phyloP scores from a whole-genome alignment of 139 green algal species.

The Asterochloris sp. region DNA sequence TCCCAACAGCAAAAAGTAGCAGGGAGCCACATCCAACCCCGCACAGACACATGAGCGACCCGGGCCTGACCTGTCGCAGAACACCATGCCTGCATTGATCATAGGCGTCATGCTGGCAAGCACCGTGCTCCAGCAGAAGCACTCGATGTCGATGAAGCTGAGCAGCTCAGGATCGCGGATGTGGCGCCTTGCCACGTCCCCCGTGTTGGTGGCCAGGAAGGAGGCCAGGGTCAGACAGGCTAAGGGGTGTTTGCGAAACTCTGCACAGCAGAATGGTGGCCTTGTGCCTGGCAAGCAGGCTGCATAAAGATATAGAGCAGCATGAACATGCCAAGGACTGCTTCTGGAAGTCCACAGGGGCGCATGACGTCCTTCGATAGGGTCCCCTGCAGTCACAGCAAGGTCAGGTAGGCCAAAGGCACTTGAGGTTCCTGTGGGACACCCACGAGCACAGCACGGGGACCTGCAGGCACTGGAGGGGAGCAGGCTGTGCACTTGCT shows the following conservation, averaged over 20 bases:
- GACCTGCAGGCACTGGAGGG: no score
- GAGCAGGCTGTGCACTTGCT: no score
- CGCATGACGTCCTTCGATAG: no score
- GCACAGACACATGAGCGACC: no score
- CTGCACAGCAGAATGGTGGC: neutral
- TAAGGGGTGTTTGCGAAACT: slow-evolving; percentile 67
- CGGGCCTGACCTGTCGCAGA: slow-evolving; percentile 30
- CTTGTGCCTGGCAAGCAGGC: neutral
- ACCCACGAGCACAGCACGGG: no score
- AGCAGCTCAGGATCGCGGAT: slow-evolving; percentile 92
- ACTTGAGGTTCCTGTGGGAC: no score
- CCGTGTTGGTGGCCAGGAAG: slow-evolving; percentile 80
- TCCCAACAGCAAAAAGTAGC: neutral
- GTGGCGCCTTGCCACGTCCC: slow-evolving; percentile 78
- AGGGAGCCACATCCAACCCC: no score
- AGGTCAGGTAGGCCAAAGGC: no score
- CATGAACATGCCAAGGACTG: neutral
- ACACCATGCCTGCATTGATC: slow-evolving; percentile 93
- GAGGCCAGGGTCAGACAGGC: slow-evolving; percentile 81
- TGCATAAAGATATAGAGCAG: no score
- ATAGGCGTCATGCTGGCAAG: slow-evolving; percentile 85
- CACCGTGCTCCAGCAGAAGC: slow-evolving; percentile 95
- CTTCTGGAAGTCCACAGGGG: no score
- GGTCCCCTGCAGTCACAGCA: no score
- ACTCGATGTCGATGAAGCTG: slow-evolving; percentile 95